phyloP scores from a whole-genome alignment of 2,329 filamentous ascomycete species.

The Verticillium dahliae region DNA sequence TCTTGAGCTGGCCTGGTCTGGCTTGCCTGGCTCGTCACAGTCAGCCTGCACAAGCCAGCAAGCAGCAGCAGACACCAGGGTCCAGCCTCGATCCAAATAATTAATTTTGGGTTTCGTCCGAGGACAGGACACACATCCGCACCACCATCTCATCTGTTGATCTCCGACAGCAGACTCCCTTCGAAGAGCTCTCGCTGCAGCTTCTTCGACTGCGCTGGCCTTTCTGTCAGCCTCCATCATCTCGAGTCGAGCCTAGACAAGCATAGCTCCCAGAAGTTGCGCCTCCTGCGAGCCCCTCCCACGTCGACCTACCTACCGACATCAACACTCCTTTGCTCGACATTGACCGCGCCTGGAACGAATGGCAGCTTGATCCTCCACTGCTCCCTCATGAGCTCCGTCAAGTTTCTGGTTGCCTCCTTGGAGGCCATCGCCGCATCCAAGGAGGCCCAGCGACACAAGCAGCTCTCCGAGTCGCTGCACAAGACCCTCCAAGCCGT shows the following conservation, averaged over 20 bases:
- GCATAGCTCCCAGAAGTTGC: not conserved
- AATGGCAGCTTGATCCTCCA: conserved; percentile 35
- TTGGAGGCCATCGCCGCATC: conserved; percentile 87
- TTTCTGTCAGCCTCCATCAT: conserved; percentile 9
- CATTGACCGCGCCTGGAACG: conserved; percentile 15
- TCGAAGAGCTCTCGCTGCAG: not conserved
- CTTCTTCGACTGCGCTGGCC: not conserved
- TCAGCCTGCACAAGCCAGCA: not conserved
- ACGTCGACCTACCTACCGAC: not conserved
- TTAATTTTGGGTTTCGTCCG: conserved; percentile 3
- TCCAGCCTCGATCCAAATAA: conserved; percentile 8
- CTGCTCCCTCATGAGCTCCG: conserved; percentile 73
- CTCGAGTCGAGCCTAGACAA: not conserved
- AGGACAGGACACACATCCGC: not conserved
- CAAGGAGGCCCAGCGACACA: conserved; percentile 84
- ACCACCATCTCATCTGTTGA: not conserved
- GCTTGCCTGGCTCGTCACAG: not conserved
- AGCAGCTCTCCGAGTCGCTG: conserved; percentile 74
- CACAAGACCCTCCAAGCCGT: conserved; percentile 79
- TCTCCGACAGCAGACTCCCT: not conserved
- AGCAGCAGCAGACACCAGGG: not conserved
- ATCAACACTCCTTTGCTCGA: not conserved
- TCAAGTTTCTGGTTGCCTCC: conserved; percentile 92
- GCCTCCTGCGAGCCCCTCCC: not conserved
- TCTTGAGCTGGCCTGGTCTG: not conserved